Percentiles rank a stretch among this genome's conserved stretches.
phyloP scores from a whole-genome alignment of 2,329 filamentous ascomycete genomes.

The Acrocalymma vagum region DNA sequence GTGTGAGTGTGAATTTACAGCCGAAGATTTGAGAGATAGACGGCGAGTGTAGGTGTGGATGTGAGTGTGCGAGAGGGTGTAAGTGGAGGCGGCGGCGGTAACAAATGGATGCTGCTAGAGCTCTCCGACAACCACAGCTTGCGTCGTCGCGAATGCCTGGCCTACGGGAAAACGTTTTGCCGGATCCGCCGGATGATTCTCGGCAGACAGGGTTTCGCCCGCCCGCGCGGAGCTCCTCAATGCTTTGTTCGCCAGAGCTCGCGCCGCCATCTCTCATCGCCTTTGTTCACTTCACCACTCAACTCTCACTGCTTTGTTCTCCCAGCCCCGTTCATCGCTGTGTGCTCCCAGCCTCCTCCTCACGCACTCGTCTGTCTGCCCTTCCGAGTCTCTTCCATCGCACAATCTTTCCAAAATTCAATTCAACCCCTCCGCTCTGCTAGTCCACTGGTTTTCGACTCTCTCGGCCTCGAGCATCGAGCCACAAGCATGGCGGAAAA shows the following conservation, averaged over 20 bases:
- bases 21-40: constrained; percentile 5
- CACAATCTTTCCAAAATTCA: no score
- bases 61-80: background rate
- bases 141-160: constrained; percentile 11
- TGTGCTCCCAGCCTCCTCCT: background rate
- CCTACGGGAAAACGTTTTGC: background rate
- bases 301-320: background rate
- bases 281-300: constrained; percentile 4
- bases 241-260: constrained; percentile 16
- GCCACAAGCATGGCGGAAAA: background rate
- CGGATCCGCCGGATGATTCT: constrained; percentile 8
- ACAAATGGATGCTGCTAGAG: constrained; percentile 2
- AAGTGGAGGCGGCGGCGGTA: constrained; percentile 17
- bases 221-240: constrained; percentile 16
- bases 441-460: no score
- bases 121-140: constrained; percentile 20
- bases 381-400: no score
- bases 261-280: constrained; percentile 5
- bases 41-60: constrained; percentile 1
- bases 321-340: background rate
- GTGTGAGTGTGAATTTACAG: constrained; percentile 3
- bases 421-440: no score
- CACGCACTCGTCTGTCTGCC: no score
- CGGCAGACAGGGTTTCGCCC: constrained; percentile 13
- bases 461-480: no score